Conservation (phyloP, 257 asterid genomes). For the Schizonepeta tenuifolia region DNA sequence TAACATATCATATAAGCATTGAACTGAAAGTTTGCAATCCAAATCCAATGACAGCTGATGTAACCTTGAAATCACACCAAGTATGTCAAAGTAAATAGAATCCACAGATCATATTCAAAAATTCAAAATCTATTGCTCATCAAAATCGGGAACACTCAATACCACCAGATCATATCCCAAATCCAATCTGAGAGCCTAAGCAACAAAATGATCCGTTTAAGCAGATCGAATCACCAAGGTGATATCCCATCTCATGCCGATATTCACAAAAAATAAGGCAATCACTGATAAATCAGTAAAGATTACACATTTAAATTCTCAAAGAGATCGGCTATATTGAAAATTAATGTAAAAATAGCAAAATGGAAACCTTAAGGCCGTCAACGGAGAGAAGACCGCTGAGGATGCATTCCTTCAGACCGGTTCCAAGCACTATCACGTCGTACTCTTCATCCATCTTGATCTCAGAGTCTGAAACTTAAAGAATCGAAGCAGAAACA, state of each 20-base stretch:
- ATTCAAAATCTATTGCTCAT: too few relatives aligned
- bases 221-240: conserved; percentile 16
- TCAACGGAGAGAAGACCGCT: conserved; percentile 67
- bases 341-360: neutral
- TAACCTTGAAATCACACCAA: too few relatives aligned
- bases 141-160: too few relatives aligned
- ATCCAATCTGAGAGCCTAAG: neutral
- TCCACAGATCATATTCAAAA: too few relatives aligned
- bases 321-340: neutral
- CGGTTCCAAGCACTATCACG: conserved; percentile 66
- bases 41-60: too few relatives aligned
- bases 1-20: neutral
- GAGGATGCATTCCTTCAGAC: conserved; percentile 73
- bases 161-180: too few relatives aligned
- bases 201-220: conserved; percentile 25
- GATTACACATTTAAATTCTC: conserved; percentile 11
- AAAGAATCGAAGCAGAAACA: too few relatives aligned
- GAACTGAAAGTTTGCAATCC: conserved; percentile 7
- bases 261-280: neutral
- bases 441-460: conserved; percentile 68
- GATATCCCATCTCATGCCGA: neutral
- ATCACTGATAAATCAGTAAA: neutral
- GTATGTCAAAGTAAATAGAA: neutral
- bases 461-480: too few relatives aligned
- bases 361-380: conserved; percentile 49